A percentile compares a stretch with the other conserved stretches of the same genome.
phyloP scores from a whole-genome alignment of 2,329 filamentous ascomycete species.

The Alternaria alternata region DNA sequence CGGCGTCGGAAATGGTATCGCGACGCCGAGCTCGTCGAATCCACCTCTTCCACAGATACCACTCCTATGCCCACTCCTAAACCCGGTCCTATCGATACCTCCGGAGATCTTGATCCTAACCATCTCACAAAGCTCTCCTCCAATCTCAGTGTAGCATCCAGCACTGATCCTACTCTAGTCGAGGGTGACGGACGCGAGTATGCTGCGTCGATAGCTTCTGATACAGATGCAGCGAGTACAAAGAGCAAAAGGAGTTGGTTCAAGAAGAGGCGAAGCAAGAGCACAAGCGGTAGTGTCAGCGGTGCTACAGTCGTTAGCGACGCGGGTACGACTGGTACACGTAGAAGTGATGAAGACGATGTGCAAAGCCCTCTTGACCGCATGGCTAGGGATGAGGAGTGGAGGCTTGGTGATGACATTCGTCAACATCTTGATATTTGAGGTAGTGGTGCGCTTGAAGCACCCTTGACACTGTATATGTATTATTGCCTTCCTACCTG shows the following conservation, averaged over 20 bases:
- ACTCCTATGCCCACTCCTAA: conserved; percentile 54
- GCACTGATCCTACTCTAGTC: conserved; percentile 33
- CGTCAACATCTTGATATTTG: conserved; percentile 76
- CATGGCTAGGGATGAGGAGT: conserved; percentile 64
- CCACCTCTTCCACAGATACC: conserved; percentile 57
- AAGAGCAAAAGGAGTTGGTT: conserved; percentile 49
- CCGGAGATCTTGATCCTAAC: conserved; percentile 30
- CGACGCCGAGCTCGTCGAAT: conserved; percentile 92
- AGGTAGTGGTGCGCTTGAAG: not conserved
- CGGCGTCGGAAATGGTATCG: conserved; percentile 94
- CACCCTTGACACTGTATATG: not conserved
- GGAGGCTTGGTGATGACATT: conserved; percentile 85
- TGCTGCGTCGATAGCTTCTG: conserved; percentile 33
- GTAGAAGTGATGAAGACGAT: conserved; percentile 57
- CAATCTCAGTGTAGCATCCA: conserved; percentile 36
- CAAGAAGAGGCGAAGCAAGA: conserved; percentile 40
- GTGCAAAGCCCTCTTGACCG: conserved; percentile 60
- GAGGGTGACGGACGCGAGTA: conserved; percentile 35
- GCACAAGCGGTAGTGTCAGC: conserved; percentile 41
- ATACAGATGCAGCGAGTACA: conserved; percentile 44
- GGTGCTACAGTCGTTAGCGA: conserved; percentile 41
- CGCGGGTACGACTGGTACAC: conserved; percentile 39
- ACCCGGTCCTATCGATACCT: conserved; percentile 41
- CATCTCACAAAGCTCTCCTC: conserved; percentile 33
- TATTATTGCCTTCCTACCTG: not conserved